These are phyloP conservation scores for Aureobasidium sp. DNA, from an alignment of 2,329 filamentous ascomycete species.

Conservation along the genomic window DNA sequence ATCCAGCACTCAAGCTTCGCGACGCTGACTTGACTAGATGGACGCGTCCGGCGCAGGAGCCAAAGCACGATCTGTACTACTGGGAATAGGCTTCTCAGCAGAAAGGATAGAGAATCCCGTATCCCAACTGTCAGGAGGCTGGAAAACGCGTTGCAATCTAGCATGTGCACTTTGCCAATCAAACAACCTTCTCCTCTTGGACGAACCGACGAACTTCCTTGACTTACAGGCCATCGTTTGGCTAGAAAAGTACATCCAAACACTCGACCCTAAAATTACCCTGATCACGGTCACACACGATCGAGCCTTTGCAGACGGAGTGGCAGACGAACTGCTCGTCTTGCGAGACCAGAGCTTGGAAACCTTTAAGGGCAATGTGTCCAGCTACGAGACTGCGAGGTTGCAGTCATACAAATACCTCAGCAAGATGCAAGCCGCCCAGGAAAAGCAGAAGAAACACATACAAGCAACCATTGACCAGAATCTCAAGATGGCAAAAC, in stretches of 20 bases:
- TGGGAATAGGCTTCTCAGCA: slow-evolving; percentile 65
- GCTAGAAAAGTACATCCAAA: slow-evolving; percentile 65
- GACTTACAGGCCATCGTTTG: slow-evolving; percentile 79
- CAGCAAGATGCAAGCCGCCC: slow-evolving; percentile 69
- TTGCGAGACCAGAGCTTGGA: slow-evolving; percentile 64
- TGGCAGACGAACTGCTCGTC: slow-evolving; percentile 69
- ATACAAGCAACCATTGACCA: slow-evolving; percentile 70
- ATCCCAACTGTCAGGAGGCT: slow-evolving; percentile 62
- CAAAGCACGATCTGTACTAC: slow-evolving; percentile 58
- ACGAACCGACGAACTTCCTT: slow-evolving; percentile 83
- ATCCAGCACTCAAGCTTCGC: no score
- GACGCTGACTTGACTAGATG: neutral
- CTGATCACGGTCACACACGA: slow-evolving; percentile 79
- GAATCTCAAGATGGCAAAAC: slow-evolving; percentile 67
- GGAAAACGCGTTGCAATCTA: slow-evolving; percentile 38
- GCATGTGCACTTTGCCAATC: slow-evolving; percentile 59
- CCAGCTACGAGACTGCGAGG: slow-evolving; percentile 61
- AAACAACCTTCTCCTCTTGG: slow-evolving; percentile 70
- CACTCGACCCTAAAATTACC: slow-evolving; percentile 48
- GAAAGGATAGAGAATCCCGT: slow-evolving; percentile 53
- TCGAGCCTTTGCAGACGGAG: slow-evolving; percentile 68
- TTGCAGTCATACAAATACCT: slow-evolving; percentile 52
- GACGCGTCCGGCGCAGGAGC: slow-evolving; percentile 40
- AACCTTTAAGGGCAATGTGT: slow-evolving; percentile 68
- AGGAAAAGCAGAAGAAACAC: slow-evolving; percentile 72